Percentiles rank a stretch among this genome's conserved stretches.
Conservation (phyloP, 306 rosid species). For the Cicer arietinum region DNA sequence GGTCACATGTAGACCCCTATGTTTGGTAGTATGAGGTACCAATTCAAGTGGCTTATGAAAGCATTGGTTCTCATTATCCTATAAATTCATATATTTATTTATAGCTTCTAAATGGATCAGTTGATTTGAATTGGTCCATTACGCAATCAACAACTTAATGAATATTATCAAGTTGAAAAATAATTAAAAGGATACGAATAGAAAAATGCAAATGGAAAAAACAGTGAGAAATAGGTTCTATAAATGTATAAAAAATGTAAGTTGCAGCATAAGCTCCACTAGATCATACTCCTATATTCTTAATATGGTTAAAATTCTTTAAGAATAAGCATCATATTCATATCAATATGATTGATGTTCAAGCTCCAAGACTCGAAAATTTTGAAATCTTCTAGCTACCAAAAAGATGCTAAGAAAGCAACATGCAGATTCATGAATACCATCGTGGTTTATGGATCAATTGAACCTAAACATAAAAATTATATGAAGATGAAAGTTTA, state of each 20-base stretch:
- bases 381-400: not conserved
- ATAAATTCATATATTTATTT: slow-evolving; percentile 28
- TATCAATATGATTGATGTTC: not conserved
- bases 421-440: slow-evolving; percentile 32
- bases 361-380: slow-evolving; percentile 4
- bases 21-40: slow-evolving; percentile 43
- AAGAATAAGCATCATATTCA: slow-evolving; percentile 7
- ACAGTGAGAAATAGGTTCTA: not conserved
- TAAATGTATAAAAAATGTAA: not conserved
- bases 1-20: slow-evolving; percentile 49
- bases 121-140: slow-evolving; percentile 35
- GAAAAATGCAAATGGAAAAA: not conserved
- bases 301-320: slow-evolving; percentile 8
- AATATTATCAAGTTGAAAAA: slow-evolving; percentile 27
- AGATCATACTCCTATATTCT: not conserved
- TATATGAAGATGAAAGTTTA: not conserved
- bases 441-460: slow-evolving; percentile 7
- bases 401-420: slow-evolving; percentile 9
- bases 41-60: slow-evolving; percentile 36
- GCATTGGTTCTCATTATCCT: slow-evolving; percentile 40
- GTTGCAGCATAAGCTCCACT: too few species aligned
- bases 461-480: slow-evolving; percentile 14
- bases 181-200: not conserved
- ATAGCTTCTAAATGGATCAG: slow-evolving; percentile 30
- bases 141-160: slow-evolving; percentile 36